Evolutionary conservation across 352 stramenopile species (phyloP).

Genomic region (Pilasporangium apinafurcum): DNA sequence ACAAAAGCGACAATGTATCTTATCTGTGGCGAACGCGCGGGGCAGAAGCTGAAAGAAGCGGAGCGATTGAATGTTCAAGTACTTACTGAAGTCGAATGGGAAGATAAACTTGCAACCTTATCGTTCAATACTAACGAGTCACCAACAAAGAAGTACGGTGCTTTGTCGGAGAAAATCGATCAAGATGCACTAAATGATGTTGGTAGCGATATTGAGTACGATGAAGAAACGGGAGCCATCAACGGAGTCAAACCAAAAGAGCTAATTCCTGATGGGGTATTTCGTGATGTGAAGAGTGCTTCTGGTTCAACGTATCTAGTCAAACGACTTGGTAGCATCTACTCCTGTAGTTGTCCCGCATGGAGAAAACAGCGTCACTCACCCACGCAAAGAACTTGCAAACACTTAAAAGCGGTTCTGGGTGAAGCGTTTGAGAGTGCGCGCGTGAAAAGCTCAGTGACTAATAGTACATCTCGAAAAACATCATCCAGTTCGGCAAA

Average conservation of each 20-base stretch:
- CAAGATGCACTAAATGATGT: no score
- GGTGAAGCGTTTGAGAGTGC: slow-evolving; percentile 40
- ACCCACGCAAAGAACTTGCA: slow-evolving; percentile 44
- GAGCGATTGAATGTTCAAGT: slow-evolving; percentile 18
- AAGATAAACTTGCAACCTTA: slow-evolving; percentile 10
- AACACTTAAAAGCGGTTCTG: slow-evolving; percentile 50
- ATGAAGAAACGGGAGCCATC: slow-evolving; percentile 36
- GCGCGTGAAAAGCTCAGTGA: slow-evolving; percentile 14
- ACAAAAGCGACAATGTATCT: slow-evolving; percentile 26
- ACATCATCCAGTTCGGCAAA: slow-evolving; percentile 4
- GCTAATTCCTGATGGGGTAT: slow-evolving; percentile 26
- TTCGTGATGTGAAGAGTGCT: slow-evolving; percentile 38
- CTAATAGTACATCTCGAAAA: slow-evolving; percentile 2
- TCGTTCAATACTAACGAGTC: background rate
- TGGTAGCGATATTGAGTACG: slow-evolving; percentile 17
- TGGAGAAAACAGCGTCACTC: slow-evolving; percentile 55
- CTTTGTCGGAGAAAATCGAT: background rate
- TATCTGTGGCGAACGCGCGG: slow-evolving; percentile 19
- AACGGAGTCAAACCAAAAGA: slow-evolving; percentile 28
- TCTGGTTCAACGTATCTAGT: slow-evolving; percentile 53
- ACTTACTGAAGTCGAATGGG: slow-evolving; percentile 25
- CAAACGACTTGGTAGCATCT: slow-evolving; percentile 39
- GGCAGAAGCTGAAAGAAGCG: slow-evolving; percentile 21
- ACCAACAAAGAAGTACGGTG: slow-evolving; percentile 8
- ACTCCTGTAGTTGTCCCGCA: slow-evolving; percentile 60